A percentile compares a stretch with the other conserved stretches of the same genome.
These are phyloP conservation scores for Trifolium pratense DNA, from an alignment of 306 rosid species.

Conservation along the genomic window DNA sequence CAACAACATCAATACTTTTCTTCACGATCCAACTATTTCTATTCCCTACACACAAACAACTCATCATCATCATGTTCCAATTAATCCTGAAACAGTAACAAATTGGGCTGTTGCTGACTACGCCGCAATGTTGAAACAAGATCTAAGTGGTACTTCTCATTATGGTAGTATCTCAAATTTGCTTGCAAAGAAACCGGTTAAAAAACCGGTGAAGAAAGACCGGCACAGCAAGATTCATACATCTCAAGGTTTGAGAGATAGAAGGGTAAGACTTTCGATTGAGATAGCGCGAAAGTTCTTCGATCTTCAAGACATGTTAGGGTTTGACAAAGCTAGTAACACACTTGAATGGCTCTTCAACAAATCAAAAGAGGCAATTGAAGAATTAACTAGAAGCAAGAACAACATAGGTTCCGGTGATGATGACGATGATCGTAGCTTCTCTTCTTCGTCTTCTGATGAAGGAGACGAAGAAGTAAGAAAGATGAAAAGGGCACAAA, in stretches of 20 bases:
- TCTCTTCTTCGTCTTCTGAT: constrained; percentile 43
- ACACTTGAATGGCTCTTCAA: constrained; percentile 86
- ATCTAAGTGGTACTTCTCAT: background rate
- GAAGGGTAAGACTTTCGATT: constrained; percentile 80
- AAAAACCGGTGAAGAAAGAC: constrained; percentile 63
- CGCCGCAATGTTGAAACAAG: constrained; percentile 43
- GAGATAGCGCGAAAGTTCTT: constrained; percentile 82
- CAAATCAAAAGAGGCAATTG: constrained; percentile 68
- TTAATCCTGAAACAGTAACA: constrained; percentile 40
- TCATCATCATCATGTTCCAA: constrained; percentile 39
- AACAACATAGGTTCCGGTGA: background rate
- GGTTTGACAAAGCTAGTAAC: constrained; percentile 88
- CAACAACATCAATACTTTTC: constrained; percentile 32
- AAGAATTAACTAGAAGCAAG: constrained; percentile 47
- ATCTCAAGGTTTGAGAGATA: constrained; percentile 80
- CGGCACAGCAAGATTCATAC: constrained; percentile 92
- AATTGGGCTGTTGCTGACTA: constrained; percentile 46
- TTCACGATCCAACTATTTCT: constrained; percentile 43
- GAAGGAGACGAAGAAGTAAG: constrained; percentile 29
- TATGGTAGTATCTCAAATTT: constrained; percentile 23
- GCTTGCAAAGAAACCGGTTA: constrained; percentile 9
- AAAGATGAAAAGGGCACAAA: constrained; percentile 28
- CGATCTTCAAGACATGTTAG: constrained; percentile 91
- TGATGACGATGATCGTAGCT: background rate
- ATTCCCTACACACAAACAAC: constrained; percentile 36